Percentiles rank a stretch among this genome's conserved stretches.
phyloP scores from a whole-genome alignment of 306 rosid species.

The Prunus armeniaca region DNA sequence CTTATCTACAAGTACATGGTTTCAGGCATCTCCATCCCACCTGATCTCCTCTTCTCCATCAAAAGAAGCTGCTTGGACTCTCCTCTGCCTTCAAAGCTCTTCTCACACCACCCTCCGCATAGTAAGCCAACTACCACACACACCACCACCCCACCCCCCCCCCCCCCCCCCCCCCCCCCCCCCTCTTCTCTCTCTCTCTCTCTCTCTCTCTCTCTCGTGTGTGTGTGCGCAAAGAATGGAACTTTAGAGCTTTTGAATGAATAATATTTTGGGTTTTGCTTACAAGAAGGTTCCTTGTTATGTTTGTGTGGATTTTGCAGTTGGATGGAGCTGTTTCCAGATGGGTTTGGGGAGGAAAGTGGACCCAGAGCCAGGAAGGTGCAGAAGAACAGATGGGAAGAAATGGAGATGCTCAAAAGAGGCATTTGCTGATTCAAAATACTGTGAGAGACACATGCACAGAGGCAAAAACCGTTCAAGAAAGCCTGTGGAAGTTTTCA shows the following conservation, averaged over 20 bases:
- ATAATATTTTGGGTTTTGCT: background rate
- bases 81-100: constrained; percentile 50
- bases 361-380: constrained; percentile 99
- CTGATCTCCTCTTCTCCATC: constrained; percentile 77
- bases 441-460: constrained; percentile 99
- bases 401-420: constrained; percentile 98
- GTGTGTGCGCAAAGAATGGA: background rate
- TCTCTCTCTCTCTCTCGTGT: background rate
- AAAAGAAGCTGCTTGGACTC: constrained; percentile 66
- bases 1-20: constrained; percentile 94
- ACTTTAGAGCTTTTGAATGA: background rate
- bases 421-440: constrained; percentile 88
- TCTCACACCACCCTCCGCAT: constrained; percentile 63
- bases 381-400: constrained; percentile 96
- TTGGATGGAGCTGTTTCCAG: constrained; percentile 90
- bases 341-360: constrained; percentile 90
- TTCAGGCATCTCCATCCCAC: constrained; percentile 85
- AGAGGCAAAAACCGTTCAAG: constrained; percentile 99
- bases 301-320: constrained; percentile 40
- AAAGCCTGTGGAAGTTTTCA: constrained; percentile 94
- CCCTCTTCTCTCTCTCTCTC: background rate
- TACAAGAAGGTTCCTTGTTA: background rate
- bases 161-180: too few species aligned
- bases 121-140: constrained; percentile 51
- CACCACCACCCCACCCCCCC: too few species aligned